A percentile compares a stretch with the other conserved stretches of the same genome.
phyloP scores from a whole-genome alignment of 345 rosid species.

The Ailanthus altissimus region DNA sequence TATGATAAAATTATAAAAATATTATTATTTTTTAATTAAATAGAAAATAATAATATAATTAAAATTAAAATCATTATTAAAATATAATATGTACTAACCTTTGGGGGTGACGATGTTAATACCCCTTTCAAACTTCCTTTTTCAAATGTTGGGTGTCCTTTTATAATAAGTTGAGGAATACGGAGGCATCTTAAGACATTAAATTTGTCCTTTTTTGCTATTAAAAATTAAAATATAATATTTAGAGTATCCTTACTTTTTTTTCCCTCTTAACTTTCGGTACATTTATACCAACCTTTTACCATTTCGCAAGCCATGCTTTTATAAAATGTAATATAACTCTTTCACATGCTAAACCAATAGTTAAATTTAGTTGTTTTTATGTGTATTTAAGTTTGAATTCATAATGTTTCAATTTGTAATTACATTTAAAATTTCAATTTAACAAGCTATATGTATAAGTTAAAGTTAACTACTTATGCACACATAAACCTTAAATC shows the following conservation, averaged over 20 bases:
- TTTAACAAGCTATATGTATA: no score
- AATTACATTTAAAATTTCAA: no score
- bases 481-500: no score
- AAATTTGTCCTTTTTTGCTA: not conserved
- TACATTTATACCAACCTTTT: not conserved
- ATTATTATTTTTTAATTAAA: no score
- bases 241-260: not conserved
- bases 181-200: not conserved
- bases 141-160: not conserved
- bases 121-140: not conserved
- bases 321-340: not conserved
- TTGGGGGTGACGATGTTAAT: no score
- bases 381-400: not conserved
- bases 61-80: no score
- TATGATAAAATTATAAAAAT: no score
- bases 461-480: no score
- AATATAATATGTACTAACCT: no score
- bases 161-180: not conserved
- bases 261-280: not conserved
- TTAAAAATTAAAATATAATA: not conserved
- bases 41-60: no score
- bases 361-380: no score
- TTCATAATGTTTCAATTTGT: not conserved
- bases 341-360: not conserved
- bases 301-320: not conserved